These are phyloP conservation scores for Rhynchosporium secalis DNA, from an alignment of 2,329 filamentous ascomycete genomes.

Conservation along the genomic window DNA sequence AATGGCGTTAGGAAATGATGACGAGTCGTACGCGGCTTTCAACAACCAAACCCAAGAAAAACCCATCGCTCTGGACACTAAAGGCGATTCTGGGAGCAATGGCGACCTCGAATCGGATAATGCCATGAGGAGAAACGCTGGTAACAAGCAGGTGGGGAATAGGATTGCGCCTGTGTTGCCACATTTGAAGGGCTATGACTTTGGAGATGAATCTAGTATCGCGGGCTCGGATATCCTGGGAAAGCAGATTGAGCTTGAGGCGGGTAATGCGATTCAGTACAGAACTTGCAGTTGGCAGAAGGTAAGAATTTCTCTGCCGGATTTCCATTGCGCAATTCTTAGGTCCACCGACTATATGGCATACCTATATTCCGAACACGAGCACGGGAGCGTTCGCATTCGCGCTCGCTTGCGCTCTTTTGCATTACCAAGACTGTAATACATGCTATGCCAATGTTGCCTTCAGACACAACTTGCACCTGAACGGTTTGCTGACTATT, in stretches of 20 bases:
- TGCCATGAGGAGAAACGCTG: conserved; percentile 9
- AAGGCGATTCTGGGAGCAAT: conserved; percentile 17
- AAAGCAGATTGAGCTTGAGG: conserved; percentile 75
- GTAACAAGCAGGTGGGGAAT: conserved; percentile 27
- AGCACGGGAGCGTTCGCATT: too few relatives aligned
- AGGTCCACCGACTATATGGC: not conserved
- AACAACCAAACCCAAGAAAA: conserved; percentile 11
- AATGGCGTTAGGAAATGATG: conserved; percentile 36
- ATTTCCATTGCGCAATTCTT: not conserved
- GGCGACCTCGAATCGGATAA: conserved; percentile 22
- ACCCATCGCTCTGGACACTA: conserved; percentile 1
- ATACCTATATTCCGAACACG: not conserved
- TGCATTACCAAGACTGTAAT: not conserved
- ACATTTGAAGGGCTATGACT: conserved; percentile 35
- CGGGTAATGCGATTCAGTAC: conserved; percentile 81
- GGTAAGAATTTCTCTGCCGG: conserved; percentile 44
- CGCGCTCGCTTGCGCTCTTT: not conserved
- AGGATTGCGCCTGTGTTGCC: conserved; percentile 39
- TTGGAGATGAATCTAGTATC: conserved; percentile 29
- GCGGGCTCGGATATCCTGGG: conserved; percentile 41
- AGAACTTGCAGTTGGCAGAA: conserved; percentile 94
- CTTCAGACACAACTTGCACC: not conserved
- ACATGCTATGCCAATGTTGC: too few relatives aligned
- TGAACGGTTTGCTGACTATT: not conserved
- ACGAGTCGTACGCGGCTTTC: conserved; percentile 10